Evolutionary conservation across 257 asterid genomes (phyloP), one percentile per base, ranked within the genome.

Genomic region (Nemophila menziesii): DNA sequence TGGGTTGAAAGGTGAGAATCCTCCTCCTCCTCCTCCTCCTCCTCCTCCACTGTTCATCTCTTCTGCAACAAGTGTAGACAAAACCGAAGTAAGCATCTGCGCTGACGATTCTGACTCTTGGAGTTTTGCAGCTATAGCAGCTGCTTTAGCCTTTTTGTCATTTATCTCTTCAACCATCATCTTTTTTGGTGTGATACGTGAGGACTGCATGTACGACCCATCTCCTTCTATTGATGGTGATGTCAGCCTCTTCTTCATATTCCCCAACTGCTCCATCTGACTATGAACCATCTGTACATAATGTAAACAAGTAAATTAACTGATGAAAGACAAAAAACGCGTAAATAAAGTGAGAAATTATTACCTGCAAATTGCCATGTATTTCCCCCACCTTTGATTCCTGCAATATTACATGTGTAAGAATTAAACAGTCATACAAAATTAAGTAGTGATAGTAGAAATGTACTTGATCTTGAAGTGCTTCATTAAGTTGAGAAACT

Each of bases 51-150:
- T 61, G 62, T 76, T 62, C 82, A 61, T 64, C 66, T 90, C 96
- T 69, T 90, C 94, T 0, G 96, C 96, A 15, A 75, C 96, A 29
- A 90, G 87, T 39, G 93, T 78, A 18, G 96, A 85, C 41, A 90
- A 81, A 4, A 85, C 75, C 14, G 96, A 78, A 2, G 93, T 74
- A 21, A 90, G 76, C 98, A 90, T 78, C 62, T 90, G 94, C 0
- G 96, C 96, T 1, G 98, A 85, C 47, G 98, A 81, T 19, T 93
- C 60, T 11, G 94, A 84, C 13, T 93, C 87, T 20, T 94, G 60
- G 4, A 90, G 80, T 71, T 90, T 81, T 53, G 96, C 98, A 44
- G 92, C 98, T 8, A 90, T 84, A 8, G 93, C 93, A 14, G 98
- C 95, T 3, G 92, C 98, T 0, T 85, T 56, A 8, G 96, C 82